Evolutionary conservation across 192 early-diverging fungal genomes (phyloP), one percentile per base, ranked within the genome.

Genomic region (Coemansia interrupta): DNA sequence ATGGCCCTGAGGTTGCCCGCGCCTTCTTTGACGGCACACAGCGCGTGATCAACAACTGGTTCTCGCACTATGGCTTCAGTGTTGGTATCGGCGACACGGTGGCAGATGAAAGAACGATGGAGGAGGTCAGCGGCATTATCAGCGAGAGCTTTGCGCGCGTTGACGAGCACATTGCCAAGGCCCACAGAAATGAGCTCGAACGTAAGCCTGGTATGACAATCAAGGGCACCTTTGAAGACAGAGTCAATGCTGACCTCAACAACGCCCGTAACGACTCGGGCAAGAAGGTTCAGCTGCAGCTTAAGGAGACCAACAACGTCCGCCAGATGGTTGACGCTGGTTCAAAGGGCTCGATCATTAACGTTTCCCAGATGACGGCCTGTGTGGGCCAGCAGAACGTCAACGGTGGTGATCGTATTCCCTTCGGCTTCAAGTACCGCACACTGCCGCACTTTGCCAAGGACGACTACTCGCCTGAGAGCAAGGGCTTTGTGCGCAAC

Each of bases 381-480:
- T 94, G 90, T 89, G 95, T 99, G n/a, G 96, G 96, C 40, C 96
- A 97, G 77, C 96, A 99, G 72, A 93, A 93, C 80, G 94, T 99
- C n/a, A 95, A 99, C 65, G 96, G 96, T 63, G 96, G 96, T 62
- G 93, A 93, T 67, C 93, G 96, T 60, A 96, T 99, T 78, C 94
- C 93, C 14, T 97, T 90, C 61, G 95, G 95, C 4, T 97, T 99
- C 82, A 88, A 89, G 73, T 87, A 92, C 72, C 87, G 96, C 39
- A 87, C 95, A 2, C 81, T 99, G 61, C 96, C 96, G n/a, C 95
- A 97, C 64, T 99, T 93, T 74, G 89, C 92, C 15, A 95, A 95
- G 74, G 94, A 96, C 69, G 96, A 99, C 74, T 92, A 94, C 67
- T 90, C 89, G 55, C 94, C 96, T 15, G 92, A 93, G 63, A 79